These are phyloP conservation scores for Sphaerulina musiva DNA, from an alignment of 2,329 filamentous ascomycete species.

Conservation along the genomic window DNA sequence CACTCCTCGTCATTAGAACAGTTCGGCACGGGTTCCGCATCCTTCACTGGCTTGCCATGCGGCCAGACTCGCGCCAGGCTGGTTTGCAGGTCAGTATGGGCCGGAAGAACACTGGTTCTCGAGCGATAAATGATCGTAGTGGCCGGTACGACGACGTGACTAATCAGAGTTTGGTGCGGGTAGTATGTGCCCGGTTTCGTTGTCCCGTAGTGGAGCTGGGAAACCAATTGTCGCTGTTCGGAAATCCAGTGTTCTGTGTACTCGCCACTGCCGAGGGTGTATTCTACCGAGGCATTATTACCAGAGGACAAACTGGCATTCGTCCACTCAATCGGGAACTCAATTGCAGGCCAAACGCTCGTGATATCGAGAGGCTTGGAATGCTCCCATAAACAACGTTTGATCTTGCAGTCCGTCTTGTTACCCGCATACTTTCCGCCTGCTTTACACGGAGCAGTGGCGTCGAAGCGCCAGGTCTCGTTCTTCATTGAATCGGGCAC, in stretches of 20 bases:
- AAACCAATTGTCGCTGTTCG: neutral
- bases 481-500: neutral
- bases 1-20: too few species aligned
- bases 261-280: neutral
- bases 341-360: constrained; percentile 10
- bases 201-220: constrained; percentile 1
- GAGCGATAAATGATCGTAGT: too few species aligned
- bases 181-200: neutral
- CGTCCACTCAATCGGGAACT: constrained; percentile 8
- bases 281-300: neutral
- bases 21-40: too few species aligned
- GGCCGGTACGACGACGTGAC: too few species aligned
- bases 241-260: neutral
- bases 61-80: too few species aligned
- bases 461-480: constrained; percentile 1
- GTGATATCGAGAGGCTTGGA: constrained; percentile 14
- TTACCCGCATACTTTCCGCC: neutral
- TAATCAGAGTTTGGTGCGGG: too few species aligned
- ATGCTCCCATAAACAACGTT: constrained; percentile 14
- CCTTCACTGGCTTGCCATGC: too few species aligned
- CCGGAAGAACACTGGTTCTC: too few species aligned
- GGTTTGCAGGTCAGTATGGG: too few species aligned
- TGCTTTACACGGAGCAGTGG: neutral
- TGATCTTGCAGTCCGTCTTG: constrained; percentile 7
- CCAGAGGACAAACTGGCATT: constrained; percentile 6